Conservation (phyloP, 2,329 filamentous ascomycete genomes). For the Triangularia verruculosa region DNA sequence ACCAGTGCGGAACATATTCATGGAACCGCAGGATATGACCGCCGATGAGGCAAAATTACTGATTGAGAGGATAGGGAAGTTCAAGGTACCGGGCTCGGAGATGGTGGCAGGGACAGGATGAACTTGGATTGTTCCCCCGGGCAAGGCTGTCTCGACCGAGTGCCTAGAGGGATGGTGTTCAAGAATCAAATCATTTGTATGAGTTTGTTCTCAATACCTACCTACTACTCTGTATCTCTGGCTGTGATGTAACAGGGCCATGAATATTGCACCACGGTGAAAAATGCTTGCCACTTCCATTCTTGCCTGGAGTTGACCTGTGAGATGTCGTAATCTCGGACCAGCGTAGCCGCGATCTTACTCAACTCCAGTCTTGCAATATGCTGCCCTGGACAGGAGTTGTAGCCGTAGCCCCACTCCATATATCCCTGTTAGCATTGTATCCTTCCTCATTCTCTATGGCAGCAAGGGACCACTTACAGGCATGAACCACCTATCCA, state of each 20-base stretch:
- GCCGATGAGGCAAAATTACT: no score
- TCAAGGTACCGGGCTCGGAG: no score
- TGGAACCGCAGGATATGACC: no score
- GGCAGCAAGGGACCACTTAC: slow-evolving; percentile 13
- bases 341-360: slow-evolving; percentile 22
- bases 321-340: slow-evolving; percentile 24
- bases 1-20: no score
- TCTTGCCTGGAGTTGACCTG: slow-evolving; percentile 19
- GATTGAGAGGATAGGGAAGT: no score
- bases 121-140: no score
- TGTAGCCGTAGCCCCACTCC: slow-evolving; percentile 25
- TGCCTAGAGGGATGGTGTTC: no score
- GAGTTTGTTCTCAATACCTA: not conserved
- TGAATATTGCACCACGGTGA: slow-evolving; percentile 23
- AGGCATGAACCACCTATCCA: slow-evolving; percentile 21
- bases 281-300: slow-evolving; percentile 26
- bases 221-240: no score
- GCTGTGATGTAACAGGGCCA: slow-evolving; percentile 23
- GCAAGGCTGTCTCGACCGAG: no score
- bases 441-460: not conserved
- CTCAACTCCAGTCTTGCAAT: slow-evolving; percentile 26
- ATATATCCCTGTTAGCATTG: not conserved
- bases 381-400: slow-evolving; percentile 24
- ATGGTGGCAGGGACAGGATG: no score
- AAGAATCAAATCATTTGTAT: not conserved